These are phyloP conservation scores for Leucosporidium scottii DNA, from an alignment of 768 basidiomycete species.

Conservation along the genomic window DNA sequence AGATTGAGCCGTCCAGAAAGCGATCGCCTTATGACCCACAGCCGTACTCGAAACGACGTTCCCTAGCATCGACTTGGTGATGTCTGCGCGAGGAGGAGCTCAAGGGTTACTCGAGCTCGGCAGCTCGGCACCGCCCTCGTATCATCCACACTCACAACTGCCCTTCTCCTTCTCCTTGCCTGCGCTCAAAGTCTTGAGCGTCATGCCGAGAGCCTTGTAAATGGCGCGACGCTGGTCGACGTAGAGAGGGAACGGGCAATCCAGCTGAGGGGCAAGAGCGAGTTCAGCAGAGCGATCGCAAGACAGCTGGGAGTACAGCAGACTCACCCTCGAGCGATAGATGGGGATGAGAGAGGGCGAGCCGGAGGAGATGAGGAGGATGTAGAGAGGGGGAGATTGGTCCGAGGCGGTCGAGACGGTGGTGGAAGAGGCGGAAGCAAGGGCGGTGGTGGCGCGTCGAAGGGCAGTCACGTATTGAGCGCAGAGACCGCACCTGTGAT, in stretches of 20 bases:
- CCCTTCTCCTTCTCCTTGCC: constrained; percentile 51
- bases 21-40: too few species aligned
- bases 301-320: too few species aligned
- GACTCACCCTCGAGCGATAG: too few species aligned
- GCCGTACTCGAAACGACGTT: constrained; percentile 18
- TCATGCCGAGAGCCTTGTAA: constrained; percentile 73
- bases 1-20: too few species aligned
- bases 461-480: constrained; percentile 24
- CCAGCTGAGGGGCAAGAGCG: constrained; percentile 41
- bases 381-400: constrained; percentile 16
- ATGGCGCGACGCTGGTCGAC: constrained; percentile 64
- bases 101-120: too few species aligned
- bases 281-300: too few species aligned
- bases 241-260: constrained; percentile 64
- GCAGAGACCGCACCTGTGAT: constrained; percentile 29
- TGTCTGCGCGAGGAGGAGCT: too few species aligned
- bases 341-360: constrained; percentile 17
- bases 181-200: constrained; percentile 48
- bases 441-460: background rate
- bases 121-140: too few species aligned
- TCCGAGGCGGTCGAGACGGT: background rate
- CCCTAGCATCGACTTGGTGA: constrained; percentile 37
- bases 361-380: constrained; percentile 25
- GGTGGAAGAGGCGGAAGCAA: constrained; percentile 4
- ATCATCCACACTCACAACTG: constrained; percentile 47